These are phyloP conservation scores for Candida pini DNA, from an alignment of 805 yeast genomes.

Conservation along the genomic window DNA sequence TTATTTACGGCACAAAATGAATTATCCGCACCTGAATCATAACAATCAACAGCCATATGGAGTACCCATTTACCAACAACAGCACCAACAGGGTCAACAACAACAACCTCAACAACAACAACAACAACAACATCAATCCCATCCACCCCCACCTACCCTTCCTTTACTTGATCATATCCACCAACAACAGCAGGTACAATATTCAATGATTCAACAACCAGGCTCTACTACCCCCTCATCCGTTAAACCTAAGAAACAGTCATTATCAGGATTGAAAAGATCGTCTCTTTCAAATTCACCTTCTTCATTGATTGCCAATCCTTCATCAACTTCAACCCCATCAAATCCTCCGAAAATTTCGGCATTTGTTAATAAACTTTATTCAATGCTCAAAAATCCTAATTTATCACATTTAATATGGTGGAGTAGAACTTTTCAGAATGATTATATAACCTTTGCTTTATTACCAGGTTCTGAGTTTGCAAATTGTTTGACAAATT, in stretches of 20 bases:
- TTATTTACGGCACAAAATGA: no score
- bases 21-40: no score
- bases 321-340: background rate
- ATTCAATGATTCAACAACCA: background rate
- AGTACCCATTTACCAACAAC: conserved; percentile 1
- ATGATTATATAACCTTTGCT: conserved; percentile 51
- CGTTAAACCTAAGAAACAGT: background rate
- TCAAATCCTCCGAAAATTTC: conserved; percentile 35
- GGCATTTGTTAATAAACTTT: conserved; percentile 62
- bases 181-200: conserved; percentile 1
- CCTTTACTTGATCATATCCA: background rate
- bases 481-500: conserved; percentile 55
- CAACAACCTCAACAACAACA: background rate
- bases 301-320: no score
- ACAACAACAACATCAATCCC: background rate
- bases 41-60: conserved; percentile 8
- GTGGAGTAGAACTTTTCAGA: conserved; percentile 49
- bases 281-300: background rate
- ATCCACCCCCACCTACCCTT: background rate
- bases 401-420: conserved; percentile 50
- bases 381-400: conserved; percentile 55
- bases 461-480: conserved; percentile 61
- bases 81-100: background rate
- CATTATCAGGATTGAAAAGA: background rate
- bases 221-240: no score